Percentiles rank a stretch among this genome's conserved stretches.
Evolutionary conservation across 1,139 yeast species (phyloP).

Genomic region (Blastobotrys petasosporus): DNA sequence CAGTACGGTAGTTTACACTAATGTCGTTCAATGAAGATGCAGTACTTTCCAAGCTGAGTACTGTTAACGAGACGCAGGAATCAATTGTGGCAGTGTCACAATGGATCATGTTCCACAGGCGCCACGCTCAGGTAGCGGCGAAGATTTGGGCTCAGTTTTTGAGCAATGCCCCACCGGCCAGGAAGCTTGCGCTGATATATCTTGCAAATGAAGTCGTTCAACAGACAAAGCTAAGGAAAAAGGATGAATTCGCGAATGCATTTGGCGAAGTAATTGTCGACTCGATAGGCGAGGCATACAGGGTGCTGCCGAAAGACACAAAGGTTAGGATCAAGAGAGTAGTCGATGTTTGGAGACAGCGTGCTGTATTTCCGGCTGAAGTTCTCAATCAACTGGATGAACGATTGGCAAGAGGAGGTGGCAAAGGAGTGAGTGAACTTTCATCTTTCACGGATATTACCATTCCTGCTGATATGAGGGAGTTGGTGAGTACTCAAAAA

Average conservation of each 20-base stretch:
- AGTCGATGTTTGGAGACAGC: conserved; percentile 68
- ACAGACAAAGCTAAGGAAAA: conserved; percentile 63
- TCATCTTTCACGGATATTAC: conserved; percentile 9
- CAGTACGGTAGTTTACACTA: not conserved
- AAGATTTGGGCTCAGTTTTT: conserved; percentile 53
- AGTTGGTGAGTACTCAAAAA: conserved; percentile 4
- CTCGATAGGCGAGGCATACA: conserved; percentile 32
- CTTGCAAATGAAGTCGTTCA: conserved; percentile 82
- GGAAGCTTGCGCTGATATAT: conserved; percentile 58
- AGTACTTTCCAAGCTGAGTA: conserved; percentile 50
- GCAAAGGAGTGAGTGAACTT: not conserved
- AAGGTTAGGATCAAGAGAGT: conserved; percentile 58
- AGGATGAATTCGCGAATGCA: conserved; percentile 52
- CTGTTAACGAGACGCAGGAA: conserved; percentile 72
- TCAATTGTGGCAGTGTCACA: conserved; percentile 77
- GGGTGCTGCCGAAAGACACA: conserved; percentile 32
- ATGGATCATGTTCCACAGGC: conserved; percentile 74
- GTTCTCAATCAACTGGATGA: conserved; percentile 40
- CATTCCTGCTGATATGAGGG: conserved; percentile 11
- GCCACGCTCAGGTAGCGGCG: conserved; percentile 57
- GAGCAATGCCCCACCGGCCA: conserved; percentile 36
- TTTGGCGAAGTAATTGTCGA: conserved; percentile 46
- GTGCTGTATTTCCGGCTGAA: conserved; percentile 47
- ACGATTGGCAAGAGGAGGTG: not conserved
- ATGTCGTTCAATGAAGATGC: conserved; percentile 56